Evolutionary conservation across 2,329 filamentous ascomycete genomes (phyloP), one percentile per base, ranked within the genome.

Genomic region (Pseudocercospora eumusae): DNA sequence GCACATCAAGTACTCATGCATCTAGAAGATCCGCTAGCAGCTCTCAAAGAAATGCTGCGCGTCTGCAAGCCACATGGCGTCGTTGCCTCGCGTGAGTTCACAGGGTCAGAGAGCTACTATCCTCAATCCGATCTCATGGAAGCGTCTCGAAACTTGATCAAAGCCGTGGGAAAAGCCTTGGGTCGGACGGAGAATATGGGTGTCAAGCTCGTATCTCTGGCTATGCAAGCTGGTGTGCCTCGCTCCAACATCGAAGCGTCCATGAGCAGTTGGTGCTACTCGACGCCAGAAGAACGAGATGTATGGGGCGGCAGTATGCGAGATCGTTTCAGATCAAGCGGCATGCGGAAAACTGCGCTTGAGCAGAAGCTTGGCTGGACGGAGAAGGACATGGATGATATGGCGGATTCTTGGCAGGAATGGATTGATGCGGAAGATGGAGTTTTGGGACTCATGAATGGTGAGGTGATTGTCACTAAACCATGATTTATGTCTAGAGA

Each of bases 1-100:
- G 80, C 79, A 21, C 83, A 86, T 67, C 84, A 87, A 69, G 80
- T 87, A 3, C 75, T 87, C 9, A 79, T 82, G 64, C 85, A 88
- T 71, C 74, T 87, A 3, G 72, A 75, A 23, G 77, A 83, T 62
- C 84, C 84, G 0, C 73, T 83, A 0, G 69, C 72, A 1, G 80
- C 82, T 2, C 71, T 87, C 62, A 73, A 74, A 23, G 82, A 85
- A 68, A 84, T 87, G 82, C 76, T 79, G 13, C 78, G 82, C 0
- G 82, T 87, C 1, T 73, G 77, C 25, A 84, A 83, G 66, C 72
- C 74, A 7, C 82, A 81, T 3, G 85, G 84, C 2, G 74, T 86
- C 3, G 73, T 88, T 21, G 84, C 82, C 0, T 70, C 73, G 1
- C 74, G 81, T 0, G 82, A 83, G 3, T 40, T 5, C 15, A 18